Evolutionary conservation across 495 filamentous ascomycete genomes (phyloP).

Genomic region (Tricharina praecox): DNA sequence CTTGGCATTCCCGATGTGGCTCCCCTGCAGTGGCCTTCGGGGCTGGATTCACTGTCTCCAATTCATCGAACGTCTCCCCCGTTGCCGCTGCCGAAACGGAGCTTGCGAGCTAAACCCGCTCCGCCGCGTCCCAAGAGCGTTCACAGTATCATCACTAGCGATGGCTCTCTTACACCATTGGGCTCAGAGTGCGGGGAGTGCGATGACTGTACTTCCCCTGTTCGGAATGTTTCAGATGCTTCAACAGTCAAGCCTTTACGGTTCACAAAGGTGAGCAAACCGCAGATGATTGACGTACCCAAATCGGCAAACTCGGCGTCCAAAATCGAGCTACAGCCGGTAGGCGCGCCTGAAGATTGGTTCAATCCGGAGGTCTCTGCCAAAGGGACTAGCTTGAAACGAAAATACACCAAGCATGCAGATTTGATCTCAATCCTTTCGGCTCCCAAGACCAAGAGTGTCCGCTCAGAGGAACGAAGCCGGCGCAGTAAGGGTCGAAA

Average conservation of each 20-base stretch:
- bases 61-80: conserved; percentile 7
- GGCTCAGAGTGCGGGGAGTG: conserved; percentile 5
- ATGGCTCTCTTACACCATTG: conserved; percentile 15
- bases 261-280: conserved; percentile 4
- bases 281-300: not conserved
- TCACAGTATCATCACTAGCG: conserved; percentile 13
- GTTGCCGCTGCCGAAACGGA: conserved; percentile 19
- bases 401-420: conserved; percentile 74
- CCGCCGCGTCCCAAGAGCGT: conserved; percentile 21
- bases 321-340: not conserved
- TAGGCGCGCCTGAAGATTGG: conserved; percentile 1
- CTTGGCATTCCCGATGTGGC: no score
- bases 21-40: no score
- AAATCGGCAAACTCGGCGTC: not conserved
- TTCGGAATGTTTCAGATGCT: conserved; percentile 14
- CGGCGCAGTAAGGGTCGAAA: conserved; percentile 31
- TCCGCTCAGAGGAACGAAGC: conserved; percentile 37
- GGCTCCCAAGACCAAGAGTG: conserved; percentile 47
- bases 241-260: conserved; percentile 23
- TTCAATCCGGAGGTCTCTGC: conserved; percentile 3
- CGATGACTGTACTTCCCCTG: not conserved
- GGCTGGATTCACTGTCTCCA: no score
- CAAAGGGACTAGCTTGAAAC: conserved; percentile 35
- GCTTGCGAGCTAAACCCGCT: conserved; percentile 18
- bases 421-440: conserved; percentile 90